These are phyloP conservation scores for Pseudopithomyces maydicus DNA, from an alignment of 2,329 filamentous ascomycete genomes.

Conservation along the genomic window DNA sequence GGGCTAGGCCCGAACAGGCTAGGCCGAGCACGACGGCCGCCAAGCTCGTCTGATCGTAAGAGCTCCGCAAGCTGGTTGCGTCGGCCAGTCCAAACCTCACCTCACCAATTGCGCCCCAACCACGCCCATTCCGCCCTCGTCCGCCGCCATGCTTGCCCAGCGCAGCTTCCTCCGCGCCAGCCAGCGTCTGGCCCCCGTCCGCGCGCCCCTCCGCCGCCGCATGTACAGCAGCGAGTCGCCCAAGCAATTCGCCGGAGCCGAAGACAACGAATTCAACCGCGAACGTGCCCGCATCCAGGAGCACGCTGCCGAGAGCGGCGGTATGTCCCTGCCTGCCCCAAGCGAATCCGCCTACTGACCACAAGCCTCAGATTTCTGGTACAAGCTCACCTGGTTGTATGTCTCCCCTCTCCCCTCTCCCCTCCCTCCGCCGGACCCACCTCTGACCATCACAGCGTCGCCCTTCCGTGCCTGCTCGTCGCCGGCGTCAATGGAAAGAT, in stretches of 20 bases:
- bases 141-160: slow-evolving; percentile 40
- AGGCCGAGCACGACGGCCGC: slow-evolving; percentile 7
- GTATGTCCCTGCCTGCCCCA: slow-evolving; percentile 58
- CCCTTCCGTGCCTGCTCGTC: slow-evolving; percentile 73
- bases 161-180: slow-evolving; percentile 46
- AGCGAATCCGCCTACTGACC: not conserved
- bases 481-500: slow-evolving; percentile 82
- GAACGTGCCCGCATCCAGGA: slow-evolving; percentile 90
- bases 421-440: not conserved
- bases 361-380: slow-evolving; percentile 76
- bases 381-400: slow-evolving; percentile 95
- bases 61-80: slow-evolving; percentile 18
- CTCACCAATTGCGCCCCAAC: slow-evolving; percentile 34
- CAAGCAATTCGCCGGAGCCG: slow-evolving; percentile 62
- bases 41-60: slow-evolving; percentile 29
- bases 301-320: slow-evolving; percentile 82
- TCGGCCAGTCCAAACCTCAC: slow-evolving; percentile 29
- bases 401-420: slow-evolving; percentile 44
- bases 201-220: slow-evolving; percentile 65
- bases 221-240: slow-evolving; percentile 69
- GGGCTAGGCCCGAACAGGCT: not conserved
- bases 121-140: slow-evolving; percentile 19
- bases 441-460: slow-evolving; percentile 62
- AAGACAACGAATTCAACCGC: slow-evolving; percentile 90
- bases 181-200: slow-evolving; percentile 62